These are phyloP conservation scores for Decorospora gaudefroyi DNA, from an alignment of 2,329 filamentous ascomycete species.

Conservation along the genomic window DNA sequence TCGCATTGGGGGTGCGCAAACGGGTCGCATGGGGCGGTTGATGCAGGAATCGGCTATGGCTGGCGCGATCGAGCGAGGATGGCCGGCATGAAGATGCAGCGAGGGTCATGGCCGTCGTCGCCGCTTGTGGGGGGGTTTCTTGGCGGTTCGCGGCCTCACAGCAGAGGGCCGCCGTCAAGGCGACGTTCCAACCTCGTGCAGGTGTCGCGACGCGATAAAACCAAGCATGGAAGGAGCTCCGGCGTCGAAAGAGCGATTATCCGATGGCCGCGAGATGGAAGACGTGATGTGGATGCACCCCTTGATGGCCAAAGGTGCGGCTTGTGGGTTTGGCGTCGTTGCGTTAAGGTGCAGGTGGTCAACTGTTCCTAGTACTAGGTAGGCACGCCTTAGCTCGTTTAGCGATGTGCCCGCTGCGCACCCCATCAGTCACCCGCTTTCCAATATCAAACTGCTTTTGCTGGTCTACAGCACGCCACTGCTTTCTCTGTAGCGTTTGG, in stretches of 20 bases:
- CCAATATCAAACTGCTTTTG: constrained; percentile 10
- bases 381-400: constrained; percentile 16
- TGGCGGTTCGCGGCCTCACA: constrained; percentile 45
- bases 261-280: constrained; percentile 45
- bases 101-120: constrained; percentile 45
- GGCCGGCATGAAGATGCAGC: constrained; percentile 46
- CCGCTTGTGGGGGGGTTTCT: constrained; percentile 40
- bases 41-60: constrained; percentile 49
- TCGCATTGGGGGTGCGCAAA: constrained; percentile 50
- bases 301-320: constrained; percentile 45
- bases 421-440: constrained; percentile 11
- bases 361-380: constrained; percentile 9
- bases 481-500: too few species aligned
- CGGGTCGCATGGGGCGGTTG: constrained; percentile 43
- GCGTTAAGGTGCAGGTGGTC: constrained; percentile 14
- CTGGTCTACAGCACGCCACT: not conserved
- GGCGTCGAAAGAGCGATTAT: constrained; percentile 32
- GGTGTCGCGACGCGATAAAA: constrained; percentile 47
- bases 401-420: constrained; percentile 11
- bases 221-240: constrained; percentile 47
- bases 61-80: constrained; percentile 49
- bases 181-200: constrained; percentile 50
- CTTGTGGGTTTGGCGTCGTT: constrained; percentile 17
- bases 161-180: constrained; percentile 45
- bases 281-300: constrained; percentile 32